phyloP scores from a whole-genome alignment of 75 land plant genomes.

The Pinus taeda region DNA sequence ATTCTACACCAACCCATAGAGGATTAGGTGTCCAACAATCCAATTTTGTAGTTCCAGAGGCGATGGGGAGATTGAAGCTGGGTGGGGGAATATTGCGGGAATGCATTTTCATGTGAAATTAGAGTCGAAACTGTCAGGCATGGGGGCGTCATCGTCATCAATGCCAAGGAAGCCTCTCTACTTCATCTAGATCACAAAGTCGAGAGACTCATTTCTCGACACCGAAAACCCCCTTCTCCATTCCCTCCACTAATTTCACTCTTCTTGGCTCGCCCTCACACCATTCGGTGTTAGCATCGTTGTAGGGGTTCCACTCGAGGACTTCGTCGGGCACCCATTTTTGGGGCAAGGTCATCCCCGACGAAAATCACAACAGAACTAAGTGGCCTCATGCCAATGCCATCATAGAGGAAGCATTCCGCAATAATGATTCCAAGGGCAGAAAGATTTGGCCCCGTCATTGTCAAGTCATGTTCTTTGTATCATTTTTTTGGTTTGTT shows the following conservation, averaged over 20 bases:
- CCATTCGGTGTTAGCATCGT: slow-evolving; percentile 23
- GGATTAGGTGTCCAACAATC: too few relatives aligned
- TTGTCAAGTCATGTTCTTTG: slow-evolving; percentile 35
- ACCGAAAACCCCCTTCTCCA: slow-evolving; percentile 62
- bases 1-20: too few relatives aligned
- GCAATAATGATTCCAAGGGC: slow-evolving; percentile 22
- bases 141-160: slow-evolving; percentile 51
- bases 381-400: slow-evolving; percentile 72
- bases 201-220: slow-evolving; percentile 68
- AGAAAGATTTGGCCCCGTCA: slow-evolving; percentile 32
- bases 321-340: slow-evolving; percentile 59
- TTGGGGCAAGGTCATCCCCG: slow-evolving; percentile 33
- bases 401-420: slow-evolving; percentile 59
- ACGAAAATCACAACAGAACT: slow-evolving; percentile 39
- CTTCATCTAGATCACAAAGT: slow-evolving; percentile 63
- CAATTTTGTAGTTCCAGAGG: too few relatives aligned
- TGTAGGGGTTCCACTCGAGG: slow-evolving; percentile 49
- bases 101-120: slow-evolving; percentile 50
- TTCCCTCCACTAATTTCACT: slow-evolving; percentile 31
- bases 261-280: slow-evolving; percentile 73
- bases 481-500: slow-evolving; percentile 37
- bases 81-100: neutral
- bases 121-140: slow-evolving; percentile 72
- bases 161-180: slow-evolving; percentile 51
- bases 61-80: too few relatives aligned